Conservation (phyloP, 2,329 filamentous ascomycete species). For the Teratosphaeria pseudoeucalypti region DNA sequence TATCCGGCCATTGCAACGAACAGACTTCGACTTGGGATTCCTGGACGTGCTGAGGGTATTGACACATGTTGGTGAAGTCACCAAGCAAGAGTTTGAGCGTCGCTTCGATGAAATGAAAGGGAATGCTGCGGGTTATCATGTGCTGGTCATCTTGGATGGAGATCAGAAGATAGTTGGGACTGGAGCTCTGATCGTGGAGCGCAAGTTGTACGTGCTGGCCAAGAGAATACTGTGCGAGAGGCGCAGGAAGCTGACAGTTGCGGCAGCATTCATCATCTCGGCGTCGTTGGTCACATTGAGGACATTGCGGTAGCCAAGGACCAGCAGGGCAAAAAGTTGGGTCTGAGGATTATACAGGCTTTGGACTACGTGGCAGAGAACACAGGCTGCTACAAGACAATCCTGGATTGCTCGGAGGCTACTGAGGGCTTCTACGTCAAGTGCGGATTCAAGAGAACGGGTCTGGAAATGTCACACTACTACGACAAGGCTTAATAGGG, state of each 20-base stretch:
- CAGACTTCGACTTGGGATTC: constrained; percentile 73
- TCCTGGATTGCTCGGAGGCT: constrained; percentile 88
- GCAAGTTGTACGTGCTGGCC: constrained; percentile 63
- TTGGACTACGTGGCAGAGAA: constrained; percentile 79
- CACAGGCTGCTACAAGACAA: constrained; percentile 92
- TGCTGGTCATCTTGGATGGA: constrained; percentile 74
- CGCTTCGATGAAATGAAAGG: constrained; percentile 71
- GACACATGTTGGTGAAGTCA: constrained; percentile 84
- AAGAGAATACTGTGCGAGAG: neutral
- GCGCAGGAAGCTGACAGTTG: neutral
- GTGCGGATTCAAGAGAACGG: constrained; percentile 86
- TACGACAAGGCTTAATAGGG: constrained; percentile 36
- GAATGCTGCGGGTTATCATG: constrained; percentile 64
- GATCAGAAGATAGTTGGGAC: constrained; percentile 70
- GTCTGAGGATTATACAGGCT: constrained; percentile 84
- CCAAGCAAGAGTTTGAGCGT: constrained; percentile 60
- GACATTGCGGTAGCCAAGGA: constrained; percentile 93
- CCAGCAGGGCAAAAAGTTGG: constrained; percentile 95
- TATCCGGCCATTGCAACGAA: constrained; percentile 66
- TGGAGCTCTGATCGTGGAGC: constrained; percentile 80
- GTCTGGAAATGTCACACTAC: constrained; percentile 95
- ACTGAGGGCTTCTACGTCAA: constrained; percentile 98
- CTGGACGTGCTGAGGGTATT: constrained; percentile 84
- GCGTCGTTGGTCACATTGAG: constrained; percentile 87
- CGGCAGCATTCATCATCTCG: constrained; percentile 59